Base-by-base conservation (phyloP, 116 monocot species). In the Papilionanthe hybrid region DNA sequence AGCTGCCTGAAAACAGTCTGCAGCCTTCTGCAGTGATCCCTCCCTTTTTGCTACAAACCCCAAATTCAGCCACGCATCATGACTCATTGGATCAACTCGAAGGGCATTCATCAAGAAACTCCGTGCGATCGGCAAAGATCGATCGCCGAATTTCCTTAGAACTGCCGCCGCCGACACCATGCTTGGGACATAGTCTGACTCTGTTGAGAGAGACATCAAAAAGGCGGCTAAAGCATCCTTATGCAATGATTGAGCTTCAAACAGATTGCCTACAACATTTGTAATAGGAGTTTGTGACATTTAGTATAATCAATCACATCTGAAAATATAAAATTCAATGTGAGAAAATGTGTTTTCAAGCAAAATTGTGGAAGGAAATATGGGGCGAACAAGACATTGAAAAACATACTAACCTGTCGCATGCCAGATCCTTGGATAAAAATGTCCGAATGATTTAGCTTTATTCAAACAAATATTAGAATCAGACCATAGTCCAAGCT, bases 1-100 rank as follows among this genome's bases (percentile, higher is more conserved):
- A 9, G 93, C 95, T 75, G 89, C 88, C 78, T 95, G 88, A 75
- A 95, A 96, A 80, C 91, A 93, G 72, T 96, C 95, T 42, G 91
- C 90, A 58, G 95, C 95, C 76, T 93, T 85, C 17, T 28, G 50
- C 48, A 88, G 42, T 1, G 82, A 85, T 28, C 93, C 95, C 78
- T 96, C 91, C 5, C 13, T 72, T 79, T 88, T 91, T 18, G 79
- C 86, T 25, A 88, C 78, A 67, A 82, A 55, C 7, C 93, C 93
- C 7, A 96, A 89, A 63, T 86, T 80, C 55, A 90, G 73, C 95
- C 95, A 96, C 7, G 91, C 93, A 12, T 85, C 83, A 49, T 93
- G 93, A 81, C 85, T 88, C 37, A 81, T 84, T 22, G 88, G 89
- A 7, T 95, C 95, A 11, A 95, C 22, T 9, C 80, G 79, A 47